These are phyloP conservation scores for Cladophialophora carrionii DNA, from an alignment of 2,329 filamentous ascomycete genomes.

Conservation along the genomic window DNA sequence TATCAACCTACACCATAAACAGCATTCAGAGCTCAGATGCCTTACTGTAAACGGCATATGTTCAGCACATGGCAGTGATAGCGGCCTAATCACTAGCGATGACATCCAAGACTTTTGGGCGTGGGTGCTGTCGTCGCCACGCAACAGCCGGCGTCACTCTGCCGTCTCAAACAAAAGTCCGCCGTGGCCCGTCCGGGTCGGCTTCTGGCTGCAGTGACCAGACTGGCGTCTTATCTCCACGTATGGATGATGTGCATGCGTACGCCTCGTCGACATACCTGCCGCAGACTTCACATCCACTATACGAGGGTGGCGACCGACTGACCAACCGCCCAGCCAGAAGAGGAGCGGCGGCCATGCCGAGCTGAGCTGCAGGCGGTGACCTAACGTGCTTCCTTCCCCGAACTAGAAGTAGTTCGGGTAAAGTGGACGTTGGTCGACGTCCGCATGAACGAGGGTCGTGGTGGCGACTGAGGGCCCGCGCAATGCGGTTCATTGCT, in stretches of 20 bases:
- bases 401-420: neutral
- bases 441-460: conserved; percentile 6
- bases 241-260: neutral
- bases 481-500: neutral
- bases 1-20: too few relatives aligned
- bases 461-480: neutral
- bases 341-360: neutral
- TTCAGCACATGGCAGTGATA: neutral
- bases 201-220: neutral
- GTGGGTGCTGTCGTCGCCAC: conserved; percentile 4
- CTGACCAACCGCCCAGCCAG: neutral
- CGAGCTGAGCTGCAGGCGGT: neutral
- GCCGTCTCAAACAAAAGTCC: neutral
- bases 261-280: neutral
- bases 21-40: neutral
- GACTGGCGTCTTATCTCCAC: neutral
- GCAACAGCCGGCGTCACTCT: conserved; percentile 2
- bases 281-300: neutral
- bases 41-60: neutral
- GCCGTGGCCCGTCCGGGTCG: neutral
- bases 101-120: neutral
- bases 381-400: neutral
- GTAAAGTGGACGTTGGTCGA: too few relatives aligned
- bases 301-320: neutral
- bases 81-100: neutral